Evolutionary conservation across 2,329 filamentous ascomycete species (phyloP).

Genomic region (Ceratocystis ficicola): DNA sequence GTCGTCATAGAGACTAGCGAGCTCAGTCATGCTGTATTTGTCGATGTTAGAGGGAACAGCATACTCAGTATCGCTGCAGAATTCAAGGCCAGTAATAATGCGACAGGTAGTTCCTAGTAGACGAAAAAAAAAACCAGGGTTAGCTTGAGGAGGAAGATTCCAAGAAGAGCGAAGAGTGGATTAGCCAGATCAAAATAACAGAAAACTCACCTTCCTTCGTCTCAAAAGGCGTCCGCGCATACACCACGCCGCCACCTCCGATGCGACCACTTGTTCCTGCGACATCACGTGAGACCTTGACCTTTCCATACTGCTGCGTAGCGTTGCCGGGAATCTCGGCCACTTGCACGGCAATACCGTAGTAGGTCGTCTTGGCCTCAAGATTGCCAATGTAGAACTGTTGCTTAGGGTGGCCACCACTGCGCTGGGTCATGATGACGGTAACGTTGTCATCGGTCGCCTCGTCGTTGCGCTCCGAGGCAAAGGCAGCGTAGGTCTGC

Average conservation of each 20-base stretch:
- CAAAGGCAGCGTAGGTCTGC: constrained; percentile 50
- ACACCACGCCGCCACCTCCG: constrained; percentile 67
- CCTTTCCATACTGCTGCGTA: constrained; percentile 27
- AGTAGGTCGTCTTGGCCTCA: constrained; percentile 58
- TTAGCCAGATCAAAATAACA: neutral
- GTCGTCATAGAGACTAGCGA: constrained; percentile 66
- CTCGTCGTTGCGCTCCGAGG: constrained; percentile 40
- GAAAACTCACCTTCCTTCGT: constrained; percentile 58
- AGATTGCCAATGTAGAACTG: constrained; percentile 76
- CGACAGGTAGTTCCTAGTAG: constrained; percentile 63
- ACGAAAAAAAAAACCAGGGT: neutral
- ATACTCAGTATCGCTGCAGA: constrained; percentile 82
- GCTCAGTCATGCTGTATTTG: constrained; percentile 44
- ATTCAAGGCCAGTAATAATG: constrained; percentile 72
- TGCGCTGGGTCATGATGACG: constrained; percentile 57
- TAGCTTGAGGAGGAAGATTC: neutral
- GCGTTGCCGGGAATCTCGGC: constrained; percentile 37
- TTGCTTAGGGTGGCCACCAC: constrained; percentile 59
- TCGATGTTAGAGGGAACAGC: constrained; percentile 71
- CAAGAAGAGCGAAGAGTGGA: neutral
- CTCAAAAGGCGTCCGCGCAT: constrained; percentile 55
- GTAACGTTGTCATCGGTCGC: constrained; percentile 35
- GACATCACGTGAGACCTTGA: neutral
- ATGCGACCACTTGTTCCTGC: constrained; percentile 30
- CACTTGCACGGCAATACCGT: constrained; percentile 58